Evolutionary conservation across 2,329 filamentous ascomycete genomes (phyloP).

Genomic region (Exophiala sideris): DNA sequence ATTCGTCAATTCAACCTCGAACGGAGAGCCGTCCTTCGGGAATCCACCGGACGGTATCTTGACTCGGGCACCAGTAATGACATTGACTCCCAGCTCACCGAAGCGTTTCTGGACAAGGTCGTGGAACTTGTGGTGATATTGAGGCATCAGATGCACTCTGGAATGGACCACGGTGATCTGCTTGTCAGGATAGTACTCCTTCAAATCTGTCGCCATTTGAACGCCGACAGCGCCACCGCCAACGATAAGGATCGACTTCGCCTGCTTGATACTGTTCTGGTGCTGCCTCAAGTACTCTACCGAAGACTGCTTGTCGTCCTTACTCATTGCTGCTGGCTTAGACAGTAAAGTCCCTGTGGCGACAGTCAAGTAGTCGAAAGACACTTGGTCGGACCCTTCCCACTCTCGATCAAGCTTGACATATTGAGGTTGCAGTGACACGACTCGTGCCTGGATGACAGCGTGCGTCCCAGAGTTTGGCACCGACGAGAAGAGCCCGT

Average conservation of each 20-base stretch:
- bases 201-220: slow-evolving; percentile 50
- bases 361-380: slow-evolving; percentile 55
- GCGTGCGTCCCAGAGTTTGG: slow-evolving; percentile 44
- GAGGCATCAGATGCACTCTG: slow-evolving; percentile 30
- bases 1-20: slow-evolving; percentile 15
- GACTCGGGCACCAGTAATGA: slow-evolving; percentile 21
- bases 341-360: slow-evolving; percentile 50
- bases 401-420: slow-evolving; percentile 40
- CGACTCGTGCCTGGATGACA: slow-evolving; percentile 35
- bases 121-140: slow-evolving; percentile 20
- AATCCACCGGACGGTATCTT: slow-evolving; percentile 8
- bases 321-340: neutral
- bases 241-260: slow-evolving; percentile 44
- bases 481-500: slow-evolving; percentile 30
- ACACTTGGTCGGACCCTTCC: slow-evolving; percentile 44
- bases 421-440: slow-evolving; percentile 42
- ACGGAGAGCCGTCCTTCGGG: slow-evolving; percentile 6
- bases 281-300: slow-evolving; percentile 12
- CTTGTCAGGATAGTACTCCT: slow-evolving; percentile 47
- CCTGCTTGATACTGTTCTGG: slow-evolving; percentile 38
- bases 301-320: slow-evolving; percentile 11
- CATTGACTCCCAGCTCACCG: slow-evolving; percentile 19
- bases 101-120: slow-evolving; percentile 14
- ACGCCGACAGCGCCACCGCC: slow-evolving; percentile 52
- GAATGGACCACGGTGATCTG: slow-evolving; percentile 48